Conservation (phyloP, 768 basidiomycete genomes). For the Zangia roseola region DNA sequence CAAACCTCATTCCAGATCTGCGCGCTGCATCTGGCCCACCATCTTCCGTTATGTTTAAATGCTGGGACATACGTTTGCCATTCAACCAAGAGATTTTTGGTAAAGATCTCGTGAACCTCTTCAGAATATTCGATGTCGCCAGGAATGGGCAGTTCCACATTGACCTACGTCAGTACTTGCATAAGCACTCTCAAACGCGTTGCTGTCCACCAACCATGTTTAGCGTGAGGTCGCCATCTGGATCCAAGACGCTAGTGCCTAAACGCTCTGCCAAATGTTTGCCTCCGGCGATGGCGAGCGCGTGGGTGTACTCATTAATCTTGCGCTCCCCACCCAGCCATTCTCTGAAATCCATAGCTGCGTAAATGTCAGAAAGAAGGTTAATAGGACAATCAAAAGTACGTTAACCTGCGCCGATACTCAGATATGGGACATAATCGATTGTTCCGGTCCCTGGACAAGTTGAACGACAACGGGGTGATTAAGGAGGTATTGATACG, state of each 20-base stretch:
- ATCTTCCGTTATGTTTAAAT: slow-evolving; percentile 30
- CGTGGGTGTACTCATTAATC: slow-evolving; percentile 70
- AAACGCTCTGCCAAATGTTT: slow-evolving; percentile 55
- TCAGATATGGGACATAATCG: slow-evolving; percentile 53
- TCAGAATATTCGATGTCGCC: slow-evolving; percentile 21
- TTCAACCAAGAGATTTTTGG: slow-evolving; percentile 17
- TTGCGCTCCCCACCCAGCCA: slow-evolving; percentile 73
- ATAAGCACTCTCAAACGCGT: not conserved
- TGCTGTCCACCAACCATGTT: slow-evolving; percentile 54
- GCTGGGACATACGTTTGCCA: slow-evolving; percentile 14
- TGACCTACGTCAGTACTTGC: slow-evolving; percentile 27
- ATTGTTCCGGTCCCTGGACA: slow-evolving; percentile 61
- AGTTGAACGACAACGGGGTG: not conserved
- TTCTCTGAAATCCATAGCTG: slow-evolving; percentile 71
- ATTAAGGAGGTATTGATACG: not conserved
- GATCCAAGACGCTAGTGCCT: slow-evolving; percentile 63
- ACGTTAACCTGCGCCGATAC: slow-evolving; percentile 48
- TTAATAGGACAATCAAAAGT: not conserved
- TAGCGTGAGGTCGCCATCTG: slow-evolving; percentile 55
- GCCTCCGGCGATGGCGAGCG: slow-evolving; percentile 67
- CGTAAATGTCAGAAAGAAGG: slow-evolving; percentile 2
- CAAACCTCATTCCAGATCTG: slow-evolving; percentile 35
- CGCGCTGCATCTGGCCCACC: slow-evolving; percentile 32
- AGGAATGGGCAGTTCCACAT: slow-evolving; percentile 41
- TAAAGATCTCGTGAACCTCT: slow-evolving; percentile 13